These are phyloP conservation scores for Tetrastigma voinierianum DNA, from an alignment of 164 flowering plant species.

Conservation along the genomic window DNA sequence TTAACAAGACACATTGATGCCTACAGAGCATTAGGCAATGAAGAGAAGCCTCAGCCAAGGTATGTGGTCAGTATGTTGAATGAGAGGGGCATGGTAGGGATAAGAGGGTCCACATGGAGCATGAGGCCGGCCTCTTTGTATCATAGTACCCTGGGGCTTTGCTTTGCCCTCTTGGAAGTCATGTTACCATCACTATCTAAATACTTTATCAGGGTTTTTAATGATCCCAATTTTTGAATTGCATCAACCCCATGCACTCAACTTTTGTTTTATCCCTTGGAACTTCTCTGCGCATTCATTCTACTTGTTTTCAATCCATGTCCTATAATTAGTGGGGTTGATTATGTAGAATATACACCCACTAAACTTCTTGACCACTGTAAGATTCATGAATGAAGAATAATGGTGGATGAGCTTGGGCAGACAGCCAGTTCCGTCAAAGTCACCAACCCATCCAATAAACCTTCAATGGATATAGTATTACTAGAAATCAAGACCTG, in stretches of 20 bases:
- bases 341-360: too few species aligned
- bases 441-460: too few species aligned
- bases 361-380: too few species aligned
- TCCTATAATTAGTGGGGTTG: too few species aligned
- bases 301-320: constrained; percentile 3
- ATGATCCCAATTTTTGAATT: constrained; percentile 23
- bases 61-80: constrained; percentile 12
- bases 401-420: too few species aligned
- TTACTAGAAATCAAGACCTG: too few species aligned
- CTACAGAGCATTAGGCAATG: constrained; percentile 12
- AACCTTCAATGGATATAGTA: too few species aligned
- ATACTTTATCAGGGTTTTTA: constrained; percentile 15
- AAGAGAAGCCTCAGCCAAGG: constrained; percentile 13
- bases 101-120: constrained; percentile 16
- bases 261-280: constrained; percentile 26
- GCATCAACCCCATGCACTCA: constrained; percentile 12
- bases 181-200: constrained; percentile 25
- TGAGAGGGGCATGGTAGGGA: constrained; percentile 13
- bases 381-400: too few species aligned
- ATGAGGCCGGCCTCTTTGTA: not conserved
- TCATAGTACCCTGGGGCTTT: constrained; percentile 15
- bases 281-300: constrained; percentile 5
- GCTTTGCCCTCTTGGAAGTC: constrained; percentile 26
- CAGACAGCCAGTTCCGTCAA: too few species aligned
- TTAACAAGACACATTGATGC: constrained; percentile 1